Base-by-base conservation (phyloP, 768 basidiomycete species). In the Lentinula detonsa region DNA sequence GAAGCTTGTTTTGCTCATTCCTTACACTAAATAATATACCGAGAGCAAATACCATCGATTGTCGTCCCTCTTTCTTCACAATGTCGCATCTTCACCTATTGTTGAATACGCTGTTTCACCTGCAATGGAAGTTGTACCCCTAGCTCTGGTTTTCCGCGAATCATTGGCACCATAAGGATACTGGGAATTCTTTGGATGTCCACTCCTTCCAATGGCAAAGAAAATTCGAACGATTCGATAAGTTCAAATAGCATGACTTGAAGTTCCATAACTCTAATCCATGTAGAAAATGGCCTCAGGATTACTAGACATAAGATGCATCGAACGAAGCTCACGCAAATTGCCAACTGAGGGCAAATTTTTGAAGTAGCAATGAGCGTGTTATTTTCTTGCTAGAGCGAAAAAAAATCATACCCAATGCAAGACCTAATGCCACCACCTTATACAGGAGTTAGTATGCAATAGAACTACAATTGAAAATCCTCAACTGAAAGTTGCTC, bases 181-280 rank as follows among this genome's bases (percentile, higher is more conserved):
- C 23, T 37, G 23, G 45, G 45, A 16, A 51, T 39, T 43, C 46
- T 59, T 21, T 49, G 49, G 15, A 62, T 48, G 8, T 62, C 45
- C 18, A 58, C 9, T 13, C 5, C 62, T 3, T 37, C 31, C 4
- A 18, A 3, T 11, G 72, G 73, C 57, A 60, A 73, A 70, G 73
- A 61, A 60, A 80, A 73, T 62, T 77, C 71, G 61, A 79, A 78
- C 62, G 75, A 72, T 33, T 69, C 67, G 34, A 80, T 50, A 35
- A 75, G 67, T 61, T 76, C 77, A 18, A 74, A 70, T 37, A 81
- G 64, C 63, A 81, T 77, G 2, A 71, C 70, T 62, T 81, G 80
- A 50, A 79, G 65, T 65, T 82, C 79, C 52, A 72, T 57, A 0
- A 78, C 43, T 8, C 72, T 74, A 51, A 35, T 31, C 8, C 23